Base-by-base conservation (phyloP, 192 early-diverging fungal genomes). In the Gorgonomyces haynaldii region DNA sequence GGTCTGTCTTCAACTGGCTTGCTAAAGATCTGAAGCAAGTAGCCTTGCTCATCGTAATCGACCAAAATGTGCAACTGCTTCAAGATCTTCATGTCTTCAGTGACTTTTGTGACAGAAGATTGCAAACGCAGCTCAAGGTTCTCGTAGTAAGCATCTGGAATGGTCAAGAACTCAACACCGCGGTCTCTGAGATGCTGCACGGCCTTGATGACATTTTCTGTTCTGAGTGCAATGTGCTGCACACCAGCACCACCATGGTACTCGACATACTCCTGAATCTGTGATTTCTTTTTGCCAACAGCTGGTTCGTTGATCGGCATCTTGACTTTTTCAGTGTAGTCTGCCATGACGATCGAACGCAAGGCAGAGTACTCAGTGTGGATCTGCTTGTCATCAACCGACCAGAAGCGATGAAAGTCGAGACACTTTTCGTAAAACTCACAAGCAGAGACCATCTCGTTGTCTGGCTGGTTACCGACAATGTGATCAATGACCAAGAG, bases 251-350 rank as follows among this genome's bases (percentile, higher is more conserved):
- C 85, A 42, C 56, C 67, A 53, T 86, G 84, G 69, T 80, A 90
- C 36, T 86, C 83, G 42, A 86, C 81, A 64, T 78, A 90, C 61
- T 91, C 88, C 54, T 95, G 84, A 52, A 95, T 94, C 76, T 98
- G 91, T 25, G 85, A 89, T 70, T 92, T 95, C 66, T 86, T 88
- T 58, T 83, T 79, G 4, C 94, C 94, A 45, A 64, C 42, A 9
- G 94, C 94, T 3, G 94, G 94, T 72, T 98, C 94, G 62, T 95
- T 95, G 66, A 98, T 87, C 43, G 91, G 91, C 81, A 95, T 90
- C 70, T 95, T 95, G 70, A 98, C 79, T 40, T 64, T 73, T 50
- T 95, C 90, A 58, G 80, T 77, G 46, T 81, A 83, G 53, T 91
- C 86, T 29, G 89, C 81, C 91, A 98, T 92, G 66, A 94, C 90